Base-by-base conservation (phyloP, 352 stramenopile species). In the Thraustochytrium sp. region DNA sequence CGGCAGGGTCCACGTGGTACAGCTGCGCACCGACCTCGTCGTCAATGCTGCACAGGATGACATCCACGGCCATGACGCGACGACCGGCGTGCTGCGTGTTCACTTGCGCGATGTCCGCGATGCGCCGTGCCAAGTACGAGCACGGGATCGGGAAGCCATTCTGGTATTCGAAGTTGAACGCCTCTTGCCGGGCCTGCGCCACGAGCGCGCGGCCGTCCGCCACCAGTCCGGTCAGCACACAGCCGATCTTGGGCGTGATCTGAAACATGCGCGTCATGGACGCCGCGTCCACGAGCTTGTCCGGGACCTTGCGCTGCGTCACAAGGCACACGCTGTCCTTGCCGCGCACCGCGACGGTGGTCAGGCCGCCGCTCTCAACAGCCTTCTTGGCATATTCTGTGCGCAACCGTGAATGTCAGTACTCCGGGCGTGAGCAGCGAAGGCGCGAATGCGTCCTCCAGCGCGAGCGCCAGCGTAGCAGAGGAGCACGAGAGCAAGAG, bases 271-370 rank as follows among this genome's bases (percentile, higher is more conserved):
- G 53, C 38, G 75, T 76, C 68, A 64, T 80, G 18, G 44, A 63
- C 3, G 31, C 68, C n/a, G 40, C 46, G 54, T 85, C 75, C 42
- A 73, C 23, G 5, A 76, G 38, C 77, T 77, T 49, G 84, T 95
- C 96, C 86, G 96, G 93, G 42, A 99, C 96, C 88, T 99, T 99
- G 88, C 98, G 98, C 89, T 99, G 96, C 0, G 97, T 99, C 44
- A 99, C 96, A 48, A 99, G 94, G 23, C 96, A 95, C 34, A 87
- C 90, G 82, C 91, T 95, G 85, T 98, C 94, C 82, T 92, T 93
- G 34, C 96, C 96, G 38, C 96, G 91, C 37, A 99, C 92, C 34
- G 95, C 96, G 26, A 99, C 94, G 0, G 95, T 98, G 53, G 97
- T 99, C 38, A 98, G 88, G 34, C 94, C 96, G 78, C 89, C 92